phyloP scores from a whole-genome alignment of 139 green algal genomes.

The Picochlorum sp. region DNA sequence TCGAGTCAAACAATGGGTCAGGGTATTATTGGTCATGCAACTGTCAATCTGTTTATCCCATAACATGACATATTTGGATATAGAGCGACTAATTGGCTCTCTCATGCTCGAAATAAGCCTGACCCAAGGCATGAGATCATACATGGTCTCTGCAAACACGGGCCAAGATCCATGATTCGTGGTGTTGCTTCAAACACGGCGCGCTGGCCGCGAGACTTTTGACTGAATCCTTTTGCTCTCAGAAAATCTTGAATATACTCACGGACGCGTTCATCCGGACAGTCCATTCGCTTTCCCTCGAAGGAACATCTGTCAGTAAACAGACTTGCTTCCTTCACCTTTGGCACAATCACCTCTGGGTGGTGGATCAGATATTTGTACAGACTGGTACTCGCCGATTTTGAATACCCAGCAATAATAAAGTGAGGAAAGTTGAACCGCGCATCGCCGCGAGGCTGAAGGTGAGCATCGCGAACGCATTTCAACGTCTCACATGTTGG shows the following conservation, averaged over 20 bases:
- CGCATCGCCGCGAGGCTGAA: background rate
- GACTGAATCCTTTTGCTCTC: background rate
- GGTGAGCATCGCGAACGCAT: constrained; percentile 9
- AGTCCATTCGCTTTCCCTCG: constrained; percentile 1
- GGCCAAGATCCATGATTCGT: background rate
- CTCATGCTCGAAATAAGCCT: constrained; percentile 17
- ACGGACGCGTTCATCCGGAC: background rate
- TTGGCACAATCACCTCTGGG: constrained; percentile 4
- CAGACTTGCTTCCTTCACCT: constrained; percentile 2
- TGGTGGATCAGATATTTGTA: constrained; percentile 3
- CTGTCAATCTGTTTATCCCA: constrained; percentile 9
- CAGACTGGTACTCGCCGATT: constrained; percentile 5
- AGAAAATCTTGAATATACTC: background rate
- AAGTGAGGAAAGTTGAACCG: constrained; percentile 13
- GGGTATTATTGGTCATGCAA: background rate
- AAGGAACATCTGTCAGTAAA: constrained; percentile 1
- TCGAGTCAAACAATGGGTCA: background rate
- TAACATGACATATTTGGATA: constrained; percentile 17
- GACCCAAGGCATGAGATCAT: constrained; percentile 10
- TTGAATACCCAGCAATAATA: constrained; percentile 5
- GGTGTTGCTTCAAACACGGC: constrained; percentile 3
- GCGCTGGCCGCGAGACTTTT: background rate
- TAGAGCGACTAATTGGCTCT: constrained; percentile 18
- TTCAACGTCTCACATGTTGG: constrained; percentile 9
- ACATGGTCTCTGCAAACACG: constrained; percentile 3